phyloP scores from a whole-genome alignment of 2,329 filamentous ascomycete genomes.

The Penicillium sp. region DNA sequence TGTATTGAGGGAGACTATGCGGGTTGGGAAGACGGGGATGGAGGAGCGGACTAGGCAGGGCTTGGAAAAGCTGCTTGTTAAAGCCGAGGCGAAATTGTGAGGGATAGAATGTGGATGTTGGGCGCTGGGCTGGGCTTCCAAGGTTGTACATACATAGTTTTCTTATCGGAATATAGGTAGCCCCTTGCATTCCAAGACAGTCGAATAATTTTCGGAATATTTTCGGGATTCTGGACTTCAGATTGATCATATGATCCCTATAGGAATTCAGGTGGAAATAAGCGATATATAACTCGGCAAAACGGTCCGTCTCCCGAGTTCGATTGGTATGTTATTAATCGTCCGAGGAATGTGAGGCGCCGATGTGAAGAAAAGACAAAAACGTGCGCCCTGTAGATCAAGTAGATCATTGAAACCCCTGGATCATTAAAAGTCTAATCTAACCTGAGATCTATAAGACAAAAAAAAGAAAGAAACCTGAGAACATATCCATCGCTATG shows the following conservation, averaged over 20 bases:
- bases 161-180: background rate
- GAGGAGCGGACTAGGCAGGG: constrained; percentile 48
- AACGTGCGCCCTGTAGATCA: constrained; percentile 10
- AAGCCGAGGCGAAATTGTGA: constrained; percentile 31
- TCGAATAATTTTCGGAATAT: background rate
- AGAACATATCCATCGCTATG: background rate
- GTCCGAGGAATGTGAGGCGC: background rate
- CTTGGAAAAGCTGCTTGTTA: constrained; percentile 56
- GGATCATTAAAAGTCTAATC: constrained; percentile 8
- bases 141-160: constrained; percentile 11
- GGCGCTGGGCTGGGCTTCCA: background rate
- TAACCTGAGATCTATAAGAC: constrained; percentile 9
- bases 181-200: background rate
- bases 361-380: constrained; percentile 1
- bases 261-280: background rate
- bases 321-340: constrained; percentile 2
- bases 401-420: constrained; percentile 5
- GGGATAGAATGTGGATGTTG: background rate
- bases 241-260: background rate
- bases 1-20: constrained; percentile 70
- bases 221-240: background rate
- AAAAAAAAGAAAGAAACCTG: background rate
- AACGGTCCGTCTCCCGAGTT: background rate
- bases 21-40: constrained; percentile 62
- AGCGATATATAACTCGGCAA: background rate